phyloP scores from a whole-genome alignment of 805 yeast genomes.

The Dipodascus geniculatus region DNA sequence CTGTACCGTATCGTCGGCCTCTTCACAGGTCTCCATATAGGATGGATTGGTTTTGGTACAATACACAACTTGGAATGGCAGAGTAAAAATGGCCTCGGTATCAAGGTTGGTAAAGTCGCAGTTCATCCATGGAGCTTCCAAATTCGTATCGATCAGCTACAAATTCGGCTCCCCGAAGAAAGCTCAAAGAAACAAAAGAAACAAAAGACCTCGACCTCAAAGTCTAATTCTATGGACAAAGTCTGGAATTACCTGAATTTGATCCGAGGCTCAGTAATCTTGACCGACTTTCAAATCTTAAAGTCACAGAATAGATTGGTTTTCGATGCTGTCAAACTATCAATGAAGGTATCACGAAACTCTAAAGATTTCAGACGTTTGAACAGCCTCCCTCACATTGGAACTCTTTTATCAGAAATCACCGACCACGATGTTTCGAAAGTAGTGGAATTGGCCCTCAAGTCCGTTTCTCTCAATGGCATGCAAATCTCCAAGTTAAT shows the following conservation, averaged over 20 bases:
- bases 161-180: background rate
- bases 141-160: background rate
- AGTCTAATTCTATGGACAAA: background rate
- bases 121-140: background rate
- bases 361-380: background rate
- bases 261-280: background rate
- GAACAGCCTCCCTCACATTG: background rate
- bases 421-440: background rate
- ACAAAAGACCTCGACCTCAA: background rate
- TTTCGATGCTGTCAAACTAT: background rate
- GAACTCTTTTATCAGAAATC: background rate
- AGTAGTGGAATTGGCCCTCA: background rate
- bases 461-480: background rate
- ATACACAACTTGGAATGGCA: background rate
- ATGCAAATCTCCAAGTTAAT: background rate
- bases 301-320: background rate
- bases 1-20: background rate
- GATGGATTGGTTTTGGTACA: background rate
- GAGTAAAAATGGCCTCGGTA: background rate
- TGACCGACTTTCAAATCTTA: background rate
- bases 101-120: background rate
- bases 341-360: background rate
- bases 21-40: background rate
- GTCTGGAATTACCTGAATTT: background rate
- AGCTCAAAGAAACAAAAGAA: too few relatives aligned